Percentiles rank a stretch among this genome's conserved stretches.
Conservation (phyloP, 2,329 filamentous ascomycete species). For the Boeremia lycopersici region DNA sequence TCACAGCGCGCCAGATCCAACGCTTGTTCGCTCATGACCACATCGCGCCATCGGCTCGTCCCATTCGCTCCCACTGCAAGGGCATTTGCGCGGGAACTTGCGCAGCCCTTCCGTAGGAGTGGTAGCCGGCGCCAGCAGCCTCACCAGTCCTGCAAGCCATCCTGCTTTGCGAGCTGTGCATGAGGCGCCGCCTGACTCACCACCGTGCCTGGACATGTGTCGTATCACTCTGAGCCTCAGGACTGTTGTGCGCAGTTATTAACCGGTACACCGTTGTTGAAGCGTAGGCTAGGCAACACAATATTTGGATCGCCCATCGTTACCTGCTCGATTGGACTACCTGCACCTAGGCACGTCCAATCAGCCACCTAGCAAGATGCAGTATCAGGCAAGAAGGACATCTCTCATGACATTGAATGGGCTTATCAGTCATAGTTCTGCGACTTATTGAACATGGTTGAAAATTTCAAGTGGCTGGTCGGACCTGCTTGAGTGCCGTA, state of each 20-base stretch:
- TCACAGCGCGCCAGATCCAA: background rate
- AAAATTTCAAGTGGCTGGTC: too few species aligned
- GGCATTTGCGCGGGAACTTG: slow-evolving; percentile 9
- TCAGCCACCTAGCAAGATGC: too few species aligned
- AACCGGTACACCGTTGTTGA: background rate
- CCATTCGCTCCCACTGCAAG: slow-evolving; percentile 16
- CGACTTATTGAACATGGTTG: too few species aligned
- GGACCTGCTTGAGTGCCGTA: too few species aligned
- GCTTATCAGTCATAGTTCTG: too few species aligned
- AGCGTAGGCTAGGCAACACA: background rate
- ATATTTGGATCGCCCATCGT: background rate
- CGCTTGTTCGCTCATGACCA: slow-evolving; percentile 1
- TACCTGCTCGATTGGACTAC: too few species aligned
- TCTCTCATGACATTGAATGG: too few species aligned
- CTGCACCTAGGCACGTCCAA: too few species aligned
- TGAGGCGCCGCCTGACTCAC: background rate
- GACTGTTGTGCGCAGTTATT: background rate
- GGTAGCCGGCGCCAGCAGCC: slow-evolving; percentile 14
- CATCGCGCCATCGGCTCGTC: slow-evolving; percentile 7
- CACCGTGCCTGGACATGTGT: background rate
- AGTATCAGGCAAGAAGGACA: too few species aligned
- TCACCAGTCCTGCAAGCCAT: slow-evolving; percentile 14
- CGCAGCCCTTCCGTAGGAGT: slow-evolving; percentile 8
- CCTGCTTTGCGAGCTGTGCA: background rate
- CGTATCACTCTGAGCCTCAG: background rate